Evolutionary conservation across 2,329 filamentous ascomycete species (phyloP), one percentile per base, ranked within the genome.

Genomic region (Sarocladium brachiariae): DNA sequence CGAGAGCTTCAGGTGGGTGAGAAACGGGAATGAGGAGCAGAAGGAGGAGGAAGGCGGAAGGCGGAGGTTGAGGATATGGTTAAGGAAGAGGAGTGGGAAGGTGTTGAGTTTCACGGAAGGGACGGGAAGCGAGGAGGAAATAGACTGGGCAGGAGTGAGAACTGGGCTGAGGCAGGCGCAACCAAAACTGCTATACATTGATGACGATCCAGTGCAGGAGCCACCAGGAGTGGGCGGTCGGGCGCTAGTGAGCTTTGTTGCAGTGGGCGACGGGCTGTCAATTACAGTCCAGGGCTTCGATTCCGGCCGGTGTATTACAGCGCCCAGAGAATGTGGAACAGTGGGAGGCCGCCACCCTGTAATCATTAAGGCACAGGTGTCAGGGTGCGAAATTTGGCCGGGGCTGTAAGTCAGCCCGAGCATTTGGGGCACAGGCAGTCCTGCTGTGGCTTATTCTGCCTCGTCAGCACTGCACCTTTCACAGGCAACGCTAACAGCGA

Each of bases 191-290:
- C 21, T 11, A 10, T 10, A 23, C 23, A 47, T 47, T 47, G 43
- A 47, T 47, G 43, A 47, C 43, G 43, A 47, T 47, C 43, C 43
- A 33, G 43, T 33, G 43, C 43, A 47, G 43, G 43, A 47, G 43
- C 18, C 8, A 21, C 25, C 24, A 25, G 25, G 16, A 18, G 43
- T 11, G 43, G n/a, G n/a, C n/a, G n/a, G 7, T 13, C 19, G 24
- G 24, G 43, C 27, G 34, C 34, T 18, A 37, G 34, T 18, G 11
- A n/a, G n/a, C n/a, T n/a, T n/a, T 8, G 8, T 37, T 18, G 34
- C 16, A 37, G 34, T 18, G 16, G 11, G 27, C 13, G 27, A 13
- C 7, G 7, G 27, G 13, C 27, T 30, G 27, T 7, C 27, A 13
- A 30, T 30, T 30, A 30, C 27, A 30, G 7, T 7, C 13, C 27